Percentiles rank a stretch among this genome's conserved stretches.
These are phyloP conservation scores for Zygosaccharomyces bisporus DNA, from an alignment of 805 yeast species.

Conservation along the genomic window DNA sequence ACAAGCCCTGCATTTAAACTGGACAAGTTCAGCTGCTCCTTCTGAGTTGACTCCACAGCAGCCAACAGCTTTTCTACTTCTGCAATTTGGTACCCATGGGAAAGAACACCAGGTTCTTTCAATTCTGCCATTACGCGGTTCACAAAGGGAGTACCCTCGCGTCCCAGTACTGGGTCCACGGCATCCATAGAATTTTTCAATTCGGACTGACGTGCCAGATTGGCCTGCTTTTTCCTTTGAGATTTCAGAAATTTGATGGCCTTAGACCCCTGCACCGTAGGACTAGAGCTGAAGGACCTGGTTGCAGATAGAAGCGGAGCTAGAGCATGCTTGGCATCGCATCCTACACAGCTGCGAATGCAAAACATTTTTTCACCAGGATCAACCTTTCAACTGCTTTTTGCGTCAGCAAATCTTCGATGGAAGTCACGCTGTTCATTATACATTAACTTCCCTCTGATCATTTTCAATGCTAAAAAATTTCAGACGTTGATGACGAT, in stretches of 20 bases:
- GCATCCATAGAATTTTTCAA: slow-evolving; percentile 34
- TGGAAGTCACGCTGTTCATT: background rate
- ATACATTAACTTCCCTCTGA: background rate
- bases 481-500: slow-evolving; percentile 8
- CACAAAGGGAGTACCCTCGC: slow-evolving; percentile 60
- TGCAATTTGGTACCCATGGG: slow-evolving; percentile 52
- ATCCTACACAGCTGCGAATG: background rate
- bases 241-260: slow-evolving; percentile 35
- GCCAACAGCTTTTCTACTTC: slow-evolving; percentile 73
- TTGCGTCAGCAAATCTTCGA: background rate
- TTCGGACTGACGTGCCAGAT: slow-evolving; percentile 34
- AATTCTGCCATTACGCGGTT: slow-evolving; percentile 62
- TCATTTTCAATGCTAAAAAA: background rate
- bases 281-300: slow-evolving; percentile 14
- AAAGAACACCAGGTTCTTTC: slow-evolving; percentile 60
- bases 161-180: slow-evolving; percentile 86
- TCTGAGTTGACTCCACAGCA: slow-evolving; percentile 43
- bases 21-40: slow-evolving; percentile 26
- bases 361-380: background rate
- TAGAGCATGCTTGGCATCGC: background rate
- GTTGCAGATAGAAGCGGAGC: background rate
- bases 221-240: slow-evolving; percentile 35
- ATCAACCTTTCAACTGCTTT: background rate
- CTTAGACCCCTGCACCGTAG: slow-evolving; percentile 18
- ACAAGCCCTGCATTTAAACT: slow-evolving; percentile 25